Conservation (phyloP, 208 protist genomes). For the Plasmodiophora brassicae region DNA sequence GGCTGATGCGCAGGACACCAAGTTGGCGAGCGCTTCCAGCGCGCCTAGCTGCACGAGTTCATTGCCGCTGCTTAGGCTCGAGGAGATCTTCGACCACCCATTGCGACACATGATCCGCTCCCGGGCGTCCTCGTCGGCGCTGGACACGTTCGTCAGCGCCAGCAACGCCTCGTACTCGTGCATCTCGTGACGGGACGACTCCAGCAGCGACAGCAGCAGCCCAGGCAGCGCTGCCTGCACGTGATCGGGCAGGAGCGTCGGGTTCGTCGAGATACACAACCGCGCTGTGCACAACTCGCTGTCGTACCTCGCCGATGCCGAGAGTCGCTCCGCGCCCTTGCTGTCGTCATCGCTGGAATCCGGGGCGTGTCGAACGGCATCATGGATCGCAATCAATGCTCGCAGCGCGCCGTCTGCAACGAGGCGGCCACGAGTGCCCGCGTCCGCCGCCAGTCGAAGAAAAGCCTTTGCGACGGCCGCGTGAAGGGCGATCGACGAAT, state of each 20-base stretch:
- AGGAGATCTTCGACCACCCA: not conserved
- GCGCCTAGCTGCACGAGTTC: not conserved
- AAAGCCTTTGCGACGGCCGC: conserved; percentile 2
- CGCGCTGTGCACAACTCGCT: not conserved
- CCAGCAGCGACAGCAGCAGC: not conserved
- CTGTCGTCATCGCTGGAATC: not conserved
- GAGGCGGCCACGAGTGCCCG: not conserved
- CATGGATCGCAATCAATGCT: not conserved
- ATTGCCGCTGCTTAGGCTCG: conserved; percentile 2
- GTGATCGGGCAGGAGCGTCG: not conserved
- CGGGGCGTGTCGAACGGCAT: not conserved
- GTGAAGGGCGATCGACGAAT: not conserved
- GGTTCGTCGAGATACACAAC: conserved; percentile 7
- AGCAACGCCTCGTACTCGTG: conserved; percentile 24
- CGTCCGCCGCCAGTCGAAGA: not conserved
- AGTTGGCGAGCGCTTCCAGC: not conserved
- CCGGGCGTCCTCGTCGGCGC: not conserved
- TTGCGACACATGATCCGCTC: not conserved
- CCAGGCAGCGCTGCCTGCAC: not conserved
- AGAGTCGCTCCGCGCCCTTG: not conserved
- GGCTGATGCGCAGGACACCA: not conserved
- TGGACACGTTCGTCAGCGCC: conserved; percentile 23
- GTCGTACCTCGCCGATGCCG: not conserved
- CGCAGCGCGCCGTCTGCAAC: not conserved
- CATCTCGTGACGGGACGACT: not conserved